Base-by-base conservation (phyloP, 495 filamentous ascomycete species). In the Arthonia radiata region DNA sequence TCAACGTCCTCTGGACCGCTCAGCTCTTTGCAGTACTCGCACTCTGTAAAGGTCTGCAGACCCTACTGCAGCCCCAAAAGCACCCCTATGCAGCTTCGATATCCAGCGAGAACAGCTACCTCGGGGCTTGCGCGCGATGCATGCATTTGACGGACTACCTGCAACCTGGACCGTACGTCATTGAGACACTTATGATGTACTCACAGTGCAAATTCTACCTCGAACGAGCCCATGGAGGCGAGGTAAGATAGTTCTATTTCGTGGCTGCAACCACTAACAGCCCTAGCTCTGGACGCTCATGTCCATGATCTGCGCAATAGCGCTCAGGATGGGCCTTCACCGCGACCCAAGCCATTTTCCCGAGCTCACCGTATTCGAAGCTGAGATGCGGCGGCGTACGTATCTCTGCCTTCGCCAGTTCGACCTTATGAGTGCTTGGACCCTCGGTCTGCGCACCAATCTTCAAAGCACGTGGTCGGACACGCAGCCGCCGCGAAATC, bases 301-400 rank as follows among this genome's bases (percentile, higher is more conserved):
- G 10, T 44, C 43, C 12, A 37, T 48, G 15, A 35, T 38, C 5
- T 23, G 43, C 5, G 38, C 45, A 9, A 24, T 48, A 9, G 40
- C 45, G 3, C 26, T 48, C 25, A 18, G 43, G 12, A 50, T 48
- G 47, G 47, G 47, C 8, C 47, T 41, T 29, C 47, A 51, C 28
- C 37, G 47, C 13, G 47, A 51, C 13, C 29, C 38, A 3, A 44
- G 41, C 10, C 32, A 37, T 30, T 48, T 43, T 27, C 37, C 34
- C 5, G 31, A 34, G 15, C 47, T 50, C 14, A 33, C 32, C 3
- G 31, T 37, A 0, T 47, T 50, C 24, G 37, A 44, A 11, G 45
- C 37, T 4, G 47, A 50, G 26, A 48, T 50, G 47, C 28, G 47
- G 4, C 28, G 47, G 25, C 28, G 47, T 9, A 17, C 33, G 6